Conservation (phyloP, 2,329 filamentous ascomycete genomes). For the Fusarium sp. region DNA sequence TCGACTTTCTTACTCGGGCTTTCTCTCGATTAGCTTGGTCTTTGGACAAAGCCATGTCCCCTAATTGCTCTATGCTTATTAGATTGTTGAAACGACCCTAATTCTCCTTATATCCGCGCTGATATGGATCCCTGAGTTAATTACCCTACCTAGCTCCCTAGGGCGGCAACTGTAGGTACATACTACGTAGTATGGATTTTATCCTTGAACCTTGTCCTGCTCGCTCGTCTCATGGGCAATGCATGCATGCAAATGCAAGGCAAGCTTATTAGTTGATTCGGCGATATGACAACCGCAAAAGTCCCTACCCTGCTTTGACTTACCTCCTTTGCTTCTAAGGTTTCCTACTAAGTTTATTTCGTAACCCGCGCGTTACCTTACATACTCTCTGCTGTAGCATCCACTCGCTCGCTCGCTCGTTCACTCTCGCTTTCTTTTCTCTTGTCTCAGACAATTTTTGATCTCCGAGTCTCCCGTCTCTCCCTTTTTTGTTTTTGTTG, state of each 20-base stretch:
- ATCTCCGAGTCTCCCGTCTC: slow-evolving; percentile 1
- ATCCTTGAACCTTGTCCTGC: slow-evolving; percentile 32
- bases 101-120: slow-evolving; percentile 21
- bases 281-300: slow-evolving; percentile 31
- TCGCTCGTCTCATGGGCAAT: slow-evolving; percentile 12
- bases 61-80: slow-evolving; percentile 12
- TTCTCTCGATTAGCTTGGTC: slow-evolving; percentile 11
- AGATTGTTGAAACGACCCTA: not conserved
- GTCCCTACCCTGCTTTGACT: slow-evolving; percentile 11
- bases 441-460: slow-evolving; percentile 24
- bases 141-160: not conserved
- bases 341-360: slow-evolving; percentile 20
- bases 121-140: slow-evolving; percentile 4
- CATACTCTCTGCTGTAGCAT: not conserved
- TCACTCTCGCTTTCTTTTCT: slow-evolving; percentile 22
- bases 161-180: not conserved
- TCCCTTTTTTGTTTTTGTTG: slow-evolving; percentile 9
- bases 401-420: not conserved
- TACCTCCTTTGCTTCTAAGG: slow-evolving; percentile 15
- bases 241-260: slow-evolving; percentile 1
- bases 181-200: slow-evolving; percentile 20
- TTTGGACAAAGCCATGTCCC: slow-evolving; percentile 8
- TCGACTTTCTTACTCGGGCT: not conserved
- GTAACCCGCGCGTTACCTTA: slow-evolving; percentile 19
- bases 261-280: slow-evolving; percentile 38